phyloP scores from a whole-genome alignment of 2,329 filamentous ascomycete species.

The Monilinia aucupariae region DNA sequence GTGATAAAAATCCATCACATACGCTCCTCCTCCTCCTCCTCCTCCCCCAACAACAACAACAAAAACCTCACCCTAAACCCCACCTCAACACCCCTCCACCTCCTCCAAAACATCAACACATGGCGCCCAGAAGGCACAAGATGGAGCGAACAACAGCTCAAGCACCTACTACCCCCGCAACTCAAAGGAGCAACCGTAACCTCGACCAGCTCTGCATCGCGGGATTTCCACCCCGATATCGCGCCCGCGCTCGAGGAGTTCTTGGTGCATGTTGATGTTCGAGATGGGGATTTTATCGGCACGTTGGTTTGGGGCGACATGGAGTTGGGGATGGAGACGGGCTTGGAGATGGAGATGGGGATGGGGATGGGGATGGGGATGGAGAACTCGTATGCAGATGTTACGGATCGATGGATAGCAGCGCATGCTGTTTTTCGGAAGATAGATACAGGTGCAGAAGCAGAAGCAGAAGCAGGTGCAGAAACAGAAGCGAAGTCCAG shows the following conservation, averaged over 20 bases:
- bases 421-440: background rate
- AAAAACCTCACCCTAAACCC: too few species aligned
- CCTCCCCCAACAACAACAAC: background rate
- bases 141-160: background rate
- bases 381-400: background rate
- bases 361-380: too few species aligned
- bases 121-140: background rate
- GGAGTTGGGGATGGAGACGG: too few species aligned
- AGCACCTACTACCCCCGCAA: background rate
- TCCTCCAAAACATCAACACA: background rate
- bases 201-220: too few species aligned
- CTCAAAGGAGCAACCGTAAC: background rate
- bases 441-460: background rate
- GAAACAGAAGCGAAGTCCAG: too few species aligned
- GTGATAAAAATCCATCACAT: background rate
- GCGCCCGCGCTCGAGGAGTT: background rate
- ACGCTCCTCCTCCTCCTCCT: background rate
- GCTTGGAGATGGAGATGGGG: too few species aligned
- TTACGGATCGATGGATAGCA: background rate
- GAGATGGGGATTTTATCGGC: slow-evolving; percentile 1
- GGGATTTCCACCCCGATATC: background rate
- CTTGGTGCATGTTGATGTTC: background rate
- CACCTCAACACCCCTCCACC: background rate
- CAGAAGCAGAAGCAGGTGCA: too few species aligned
- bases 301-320: background rate